Conservation (phyloP, 768 basidiomycete species). For the Ramaria sp. region DNA sequence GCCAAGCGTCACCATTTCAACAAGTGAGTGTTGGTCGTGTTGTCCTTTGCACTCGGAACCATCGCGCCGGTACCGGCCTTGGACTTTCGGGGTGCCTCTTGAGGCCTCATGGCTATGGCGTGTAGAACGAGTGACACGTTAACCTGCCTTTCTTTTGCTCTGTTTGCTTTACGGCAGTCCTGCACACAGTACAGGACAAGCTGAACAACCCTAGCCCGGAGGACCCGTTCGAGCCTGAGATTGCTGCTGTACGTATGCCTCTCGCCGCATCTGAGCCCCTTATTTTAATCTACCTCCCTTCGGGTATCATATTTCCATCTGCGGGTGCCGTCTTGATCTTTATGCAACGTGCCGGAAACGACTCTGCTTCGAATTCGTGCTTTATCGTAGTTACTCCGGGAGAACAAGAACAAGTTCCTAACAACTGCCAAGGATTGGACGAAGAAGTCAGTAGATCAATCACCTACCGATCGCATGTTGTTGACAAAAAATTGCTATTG, state of each 20-base stretch:
- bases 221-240: conserved; percentile 82
- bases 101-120: conserved; percentile 6
- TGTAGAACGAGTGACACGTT: not conserved
- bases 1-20: conserved; percentile 62
- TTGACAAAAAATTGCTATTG: not conserved
- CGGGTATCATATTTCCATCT: not conserved
- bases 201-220: conserved; percentile 81
- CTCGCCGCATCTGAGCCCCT: not conserved
- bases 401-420: conserved; percentile 63
- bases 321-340: not conserved
- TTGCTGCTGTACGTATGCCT: conserved; percentile 53
- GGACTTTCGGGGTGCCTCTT: not conserved
- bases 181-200: conserved; percentile 71
- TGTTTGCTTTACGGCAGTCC: conserved; percentile 33
- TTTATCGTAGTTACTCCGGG: conserved; percentile 51
- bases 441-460: conserved; percentile 48
- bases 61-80: not conserved
- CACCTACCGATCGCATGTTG: not conserved
- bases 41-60: not conserved
- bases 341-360: not conserved
- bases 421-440: conserved; percentile 75
- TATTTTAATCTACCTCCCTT: not conserved
- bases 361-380: not conserved
- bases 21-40: conserved; percentile 33
- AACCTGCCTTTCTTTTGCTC: conserved; percentile 8